A percentile compares a stretch with the other conserved stretches of the same genome.
These are phyloP conservation scores for Takashimella tepidaria DNA, from an alignment of 1,284 basidiomycete species.

Conservation along the genomic window DNA sequence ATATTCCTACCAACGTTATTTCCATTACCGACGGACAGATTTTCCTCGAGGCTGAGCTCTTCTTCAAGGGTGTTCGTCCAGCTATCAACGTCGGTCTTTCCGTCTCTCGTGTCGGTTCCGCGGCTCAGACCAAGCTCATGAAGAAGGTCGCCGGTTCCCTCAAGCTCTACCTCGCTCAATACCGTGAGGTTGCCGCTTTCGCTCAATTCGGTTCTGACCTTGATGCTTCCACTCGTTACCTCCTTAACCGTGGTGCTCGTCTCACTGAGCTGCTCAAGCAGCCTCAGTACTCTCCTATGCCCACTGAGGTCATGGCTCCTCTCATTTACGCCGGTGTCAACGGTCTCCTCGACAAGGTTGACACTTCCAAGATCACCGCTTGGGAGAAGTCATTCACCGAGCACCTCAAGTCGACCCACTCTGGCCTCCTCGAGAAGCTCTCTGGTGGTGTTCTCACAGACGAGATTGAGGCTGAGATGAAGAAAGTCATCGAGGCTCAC, in stretches of 20 bases:
- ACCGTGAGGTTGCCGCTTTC: constrained; percentile 96
- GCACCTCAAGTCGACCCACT: constrained; percentile 67
- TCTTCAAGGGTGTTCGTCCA: constrained; percentile 99
- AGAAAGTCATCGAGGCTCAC: constrained; percentile 81
- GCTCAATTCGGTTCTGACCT: constrained; percentile 99
- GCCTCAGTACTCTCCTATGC: constrained; percentile 81
- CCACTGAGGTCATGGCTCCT: constrained; percentile 94
- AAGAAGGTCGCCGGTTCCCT: constrained; percentile 99
- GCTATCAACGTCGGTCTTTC: constrained; percentile 99
- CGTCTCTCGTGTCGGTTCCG: constrained; percentile 98
- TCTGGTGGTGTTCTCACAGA: constrained; percentile 74
- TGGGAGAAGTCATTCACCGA: constrained; percentile 70
- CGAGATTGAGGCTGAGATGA: constrained; percentile 87
- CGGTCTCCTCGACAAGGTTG: constrained; percentile 90
- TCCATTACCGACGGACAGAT: constrained; percentile 98
- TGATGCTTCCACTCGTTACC: constrained; percentile 95
- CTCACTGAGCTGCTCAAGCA: constrained; percentile 98
- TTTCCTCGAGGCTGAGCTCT: constrained; percentile 98
- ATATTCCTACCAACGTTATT: constrained; percentile 81
- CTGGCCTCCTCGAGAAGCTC: constrained; percentile 73
- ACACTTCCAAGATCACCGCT: constrained; percentile 87
- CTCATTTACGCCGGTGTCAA: constrained; percentile 99
- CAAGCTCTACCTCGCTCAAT: constrained; percentile 99
- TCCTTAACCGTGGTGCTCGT: constrained; percentile 94
- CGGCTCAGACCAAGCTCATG: constrained; percentile 99